Evolutionary conservation across 495 filamentous ascomycete genomes (phyloP).

Genomic region (Penicillium subrubescens): DNA sequence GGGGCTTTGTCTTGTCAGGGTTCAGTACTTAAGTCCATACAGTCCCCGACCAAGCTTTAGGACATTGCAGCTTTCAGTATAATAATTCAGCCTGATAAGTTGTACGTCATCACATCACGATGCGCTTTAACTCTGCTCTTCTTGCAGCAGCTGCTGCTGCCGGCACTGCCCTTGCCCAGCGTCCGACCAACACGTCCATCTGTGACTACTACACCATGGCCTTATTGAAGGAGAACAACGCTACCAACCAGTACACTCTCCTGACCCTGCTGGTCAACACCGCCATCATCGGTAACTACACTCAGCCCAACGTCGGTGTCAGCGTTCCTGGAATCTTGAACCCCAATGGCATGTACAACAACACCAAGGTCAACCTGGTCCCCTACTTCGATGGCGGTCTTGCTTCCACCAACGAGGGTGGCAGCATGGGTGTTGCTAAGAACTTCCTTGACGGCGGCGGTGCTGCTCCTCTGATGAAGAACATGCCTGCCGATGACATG

Average conservation of each 20-base stretch:
- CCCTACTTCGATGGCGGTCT: conserved; percentile 56
- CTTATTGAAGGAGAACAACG: conserved; percentile 54
- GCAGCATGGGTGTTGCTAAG: conserved; percentile 38
- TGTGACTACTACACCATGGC: conserved; percentile 59
- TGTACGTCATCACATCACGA: not conserved
- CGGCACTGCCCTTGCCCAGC: conserved; percentile 36
- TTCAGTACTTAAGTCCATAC: not conserved
- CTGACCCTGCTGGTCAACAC: conserved; percentile 58
- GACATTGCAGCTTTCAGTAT: not conserved
- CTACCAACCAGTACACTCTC: conserved; percentile 52
- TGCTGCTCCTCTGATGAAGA: conserved; percentile 49
- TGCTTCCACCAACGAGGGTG: conserved; percentile 46
- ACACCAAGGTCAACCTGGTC: conserved; percentile 50
- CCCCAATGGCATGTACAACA: conserved; percentile 41
- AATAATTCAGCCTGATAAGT: not conserved
- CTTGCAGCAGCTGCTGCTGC: conserved; percentile 2
- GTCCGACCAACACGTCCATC: conserved; percentile 47
- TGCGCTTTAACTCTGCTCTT: conserved; percentile 3
- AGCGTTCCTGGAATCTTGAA: conserved; percentile 54
- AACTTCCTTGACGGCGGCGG: conserved; percentile 61
- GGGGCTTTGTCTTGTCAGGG: not conserved
- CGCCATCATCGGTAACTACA: conserved; percentile 59
- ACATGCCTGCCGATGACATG: conserved; percentile 47
- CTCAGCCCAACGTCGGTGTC: conserved; percentile 45
- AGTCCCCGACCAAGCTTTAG: not conserved